Conservation (phyloP, 495 filamentous ascomycete species). For the Geoglossum glabrum region DNA sequence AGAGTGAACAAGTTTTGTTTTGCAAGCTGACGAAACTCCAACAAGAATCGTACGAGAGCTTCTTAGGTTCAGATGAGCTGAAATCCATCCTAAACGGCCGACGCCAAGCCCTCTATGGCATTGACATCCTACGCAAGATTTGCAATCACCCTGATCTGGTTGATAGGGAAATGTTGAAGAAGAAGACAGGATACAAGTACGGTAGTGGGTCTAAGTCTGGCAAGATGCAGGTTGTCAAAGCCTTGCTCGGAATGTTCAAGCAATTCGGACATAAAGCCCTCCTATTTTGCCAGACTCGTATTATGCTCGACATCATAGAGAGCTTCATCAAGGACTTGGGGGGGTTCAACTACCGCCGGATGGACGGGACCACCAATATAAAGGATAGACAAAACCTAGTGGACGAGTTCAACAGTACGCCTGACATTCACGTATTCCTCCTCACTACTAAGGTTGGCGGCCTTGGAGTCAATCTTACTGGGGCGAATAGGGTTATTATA, state of each 20-base stretch:
- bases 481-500: conserved; percentile 88
- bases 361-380: conserved; percentile 83
- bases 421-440: conserved; percentile 67
- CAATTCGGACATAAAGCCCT: conserved; percentile 74
- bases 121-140: conserved; percentile 85
- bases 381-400: conserved; percentile 65
- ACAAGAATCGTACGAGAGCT: conserved; percentile 51
- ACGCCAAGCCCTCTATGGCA: conserved; percentile 64
- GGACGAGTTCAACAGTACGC: conserved; percentile 73
- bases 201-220: conserved; percentile 58
- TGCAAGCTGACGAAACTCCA: conserved; percentile 73
- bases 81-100: conserved; percentile 49
- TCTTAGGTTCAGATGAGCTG: conserved; percentile 71
- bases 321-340: conserved; percentile 44
- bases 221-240: conserved; percentile 86
- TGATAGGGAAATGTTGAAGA: conserved; percentile 38
- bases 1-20: conserved; percentile 87
- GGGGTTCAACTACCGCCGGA: conserved; percentile 60
- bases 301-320: conserved; percentile 87
- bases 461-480: conserved; percentile 81
- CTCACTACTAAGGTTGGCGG: conserved; percentile 91
- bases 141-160: conserved; percentile 90
- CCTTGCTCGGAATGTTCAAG: conserved; percentile 70
- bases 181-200: conserved; percentile 46
- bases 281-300: conserved; percentile 73